Conservation (phyloP, 164 flowering plant genomes). For the Protea cynaroides region DNA sequence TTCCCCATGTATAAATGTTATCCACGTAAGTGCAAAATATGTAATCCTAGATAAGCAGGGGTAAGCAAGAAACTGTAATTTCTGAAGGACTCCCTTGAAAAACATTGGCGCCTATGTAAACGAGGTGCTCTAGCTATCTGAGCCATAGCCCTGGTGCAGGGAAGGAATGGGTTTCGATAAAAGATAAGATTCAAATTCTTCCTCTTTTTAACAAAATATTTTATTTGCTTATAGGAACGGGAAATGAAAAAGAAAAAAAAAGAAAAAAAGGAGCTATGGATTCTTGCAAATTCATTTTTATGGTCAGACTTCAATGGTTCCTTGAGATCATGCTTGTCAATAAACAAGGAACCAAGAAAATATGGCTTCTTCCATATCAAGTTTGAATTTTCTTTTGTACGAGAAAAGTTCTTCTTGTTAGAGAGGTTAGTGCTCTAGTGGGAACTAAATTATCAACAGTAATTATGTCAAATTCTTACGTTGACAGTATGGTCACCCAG, state of each 20-base stretch:
- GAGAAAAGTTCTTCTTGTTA: neutral
- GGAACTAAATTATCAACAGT: neutral
- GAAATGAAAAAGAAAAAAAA: neutral
- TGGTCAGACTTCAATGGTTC: too few species aligned
- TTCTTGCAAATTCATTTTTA: too few species aligned
- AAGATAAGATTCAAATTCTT: too few species aligned
- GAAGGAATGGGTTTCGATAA: too few species aligned
- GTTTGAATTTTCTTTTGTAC: neutral
- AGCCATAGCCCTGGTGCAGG: too few species aligned
- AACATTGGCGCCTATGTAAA: too few species aligned
- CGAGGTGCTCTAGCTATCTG: too few species aligned
- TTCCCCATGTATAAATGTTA: neutral
- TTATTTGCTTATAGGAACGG: too few species aligned
- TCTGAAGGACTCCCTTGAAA: too few species aligned
- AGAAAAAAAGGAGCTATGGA: too few species aligned
- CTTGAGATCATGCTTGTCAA: neutral
- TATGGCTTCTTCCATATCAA: neutral
- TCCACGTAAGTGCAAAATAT: neutral
- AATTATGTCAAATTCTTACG: conserved; percentile 40
- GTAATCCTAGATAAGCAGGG: neutral
- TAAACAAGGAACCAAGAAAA: too few species aligned
- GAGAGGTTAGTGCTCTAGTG: neutral
- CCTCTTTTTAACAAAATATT: too few species aligned
- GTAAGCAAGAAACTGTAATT: neutral
- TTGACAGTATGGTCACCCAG: conserved; percentile 96